Conservation (phyloP, 2,329 filamentous ascomycete genomes). For the Sporothrix humicola region DNA sequence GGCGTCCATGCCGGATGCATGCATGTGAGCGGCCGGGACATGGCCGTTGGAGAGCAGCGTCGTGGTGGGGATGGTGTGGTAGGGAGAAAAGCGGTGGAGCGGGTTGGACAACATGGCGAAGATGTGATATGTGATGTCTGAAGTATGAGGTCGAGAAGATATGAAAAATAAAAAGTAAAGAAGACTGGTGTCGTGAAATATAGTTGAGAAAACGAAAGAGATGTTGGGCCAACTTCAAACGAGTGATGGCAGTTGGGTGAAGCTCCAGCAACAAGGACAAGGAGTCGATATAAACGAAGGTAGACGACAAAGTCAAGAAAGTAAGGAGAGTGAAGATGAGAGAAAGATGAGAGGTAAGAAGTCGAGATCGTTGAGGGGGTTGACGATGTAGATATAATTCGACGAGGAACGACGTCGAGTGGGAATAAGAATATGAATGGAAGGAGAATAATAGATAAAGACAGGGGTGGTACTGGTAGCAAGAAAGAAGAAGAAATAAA, state of each 20-base stretch:
- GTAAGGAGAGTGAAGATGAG: conserved; percentile 12
- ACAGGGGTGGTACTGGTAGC: background rate
- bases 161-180: background rate
- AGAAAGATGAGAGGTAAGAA: conserved; percentile 36
- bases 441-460: background rate
- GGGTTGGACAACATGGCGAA: conserved; percentile 67
- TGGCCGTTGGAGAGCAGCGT: conserved; percentile 63
- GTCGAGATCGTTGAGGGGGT: conserved; percentile 36
- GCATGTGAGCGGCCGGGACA: conserved; percentile 58
- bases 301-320: background rate
- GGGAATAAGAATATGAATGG: background rate
- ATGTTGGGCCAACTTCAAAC: conserved; percentile 49
- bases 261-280: conserved; percentile 40
- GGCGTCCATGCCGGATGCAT: conserved; percentile 65
- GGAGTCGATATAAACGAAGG: conserved; percentile 31
- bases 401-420: background rate
- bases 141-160: conserved; percentile 46
- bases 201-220: conserved; percentile 19
- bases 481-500: background rate
- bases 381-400: conserved; percentile 34
- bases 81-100: conserved; percentile 66
- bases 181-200: background rate
- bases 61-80: conserved; percentile 62
- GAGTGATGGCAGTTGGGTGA: conserved; percentile 53
- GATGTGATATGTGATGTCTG: conserved; percentile 41